phyloP scores from a whole-genome alignment of 768 basidiomycete genomes.

The Kondoa subrosea region DNA sequence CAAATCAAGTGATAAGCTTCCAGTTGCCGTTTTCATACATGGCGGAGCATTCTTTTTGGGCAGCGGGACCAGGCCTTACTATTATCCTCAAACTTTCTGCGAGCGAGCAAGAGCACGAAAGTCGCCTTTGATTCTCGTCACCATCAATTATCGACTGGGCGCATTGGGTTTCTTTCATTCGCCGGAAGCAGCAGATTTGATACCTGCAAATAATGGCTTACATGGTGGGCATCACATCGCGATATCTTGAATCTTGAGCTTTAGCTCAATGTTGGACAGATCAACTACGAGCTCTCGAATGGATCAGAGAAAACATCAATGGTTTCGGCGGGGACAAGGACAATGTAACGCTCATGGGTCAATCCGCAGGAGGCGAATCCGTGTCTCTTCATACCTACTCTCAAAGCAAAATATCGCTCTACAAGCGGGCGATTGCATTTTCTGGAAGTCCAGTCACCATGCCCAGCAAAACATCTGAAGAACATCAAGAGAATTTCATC shows the following conservation, averaged over 20 bases:
- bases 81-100: background rate
- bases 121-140: background rate
- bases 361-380: background rate
- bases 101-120: background rate
- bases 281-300: background rate
- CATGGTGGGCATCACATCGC: background rate
- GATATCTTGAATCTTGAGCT: no score
- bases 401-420: background rate
- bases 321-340: background rate
- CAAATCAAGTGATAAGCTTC: background rate
- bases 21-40: background rate
- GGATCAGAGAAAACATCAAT: background rate
- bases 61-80: background rate
- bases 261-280: no score
- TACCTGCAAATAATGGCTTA: background rate
- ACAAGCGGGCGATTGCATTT: background rate
- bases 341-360: background rate
- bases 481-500: background rate
- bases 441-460: conserved; percentile 1
- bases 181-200: background rate
- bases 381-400: background rate
- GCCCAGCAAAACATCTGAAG: background rate
- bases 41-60: background rate
- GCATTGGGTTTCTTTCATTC: background rate
- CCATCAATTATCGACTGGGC: background rate